Evolutionary conservation across 495 filamentous ascomycete genomes (phyloP).

Genomic region (Lasiosphaeris hirsuta): DNA sequence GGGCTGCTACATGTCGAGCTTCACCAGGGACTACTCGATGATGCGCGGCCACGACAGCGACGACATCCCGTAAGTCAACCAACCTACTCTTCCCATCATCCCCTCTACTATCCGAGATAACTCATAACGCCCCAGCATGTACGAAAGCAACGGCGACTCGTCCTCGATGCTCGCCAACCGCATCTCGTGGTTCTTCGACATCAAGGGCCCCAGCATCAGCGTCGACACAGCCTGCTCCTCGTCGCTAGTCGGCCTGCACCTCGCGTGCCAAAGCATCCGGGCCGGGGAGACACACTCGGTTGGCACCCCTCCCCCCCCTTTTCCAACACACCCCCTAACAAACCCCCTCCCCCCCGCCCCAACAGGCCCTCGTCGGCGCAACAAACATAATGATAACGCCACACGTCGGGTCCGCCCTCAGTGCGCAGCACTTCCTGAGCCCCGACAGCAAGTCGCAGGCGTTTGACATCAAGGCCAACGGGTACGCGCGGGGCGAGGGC

Average conservation of each 20-base stretch:
- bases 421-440: constrained; percentile 31
- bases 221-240: constrained; percentile 55
- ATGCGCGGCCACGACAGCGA: constrained; percentile 9
- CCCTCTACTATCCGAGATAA: no score
- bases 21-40: constrained; percentile 24
- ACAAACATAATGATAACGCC: constrained; percentile 51
- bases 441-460: constrained; percentile 46
- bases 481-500: constrained; percentile 61
- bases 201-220: constrained; percentile 36
- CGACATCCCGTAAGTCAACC: background rate
- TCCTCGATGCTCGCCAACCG: constrained; percentile 43
- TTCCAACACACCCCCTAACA: no score
- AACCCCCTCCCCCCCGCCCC: no score
- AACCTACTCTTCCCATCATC: no score
- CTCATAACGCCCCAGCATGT: constrained; percentile 33
- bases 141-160: constrained; percentile 36
- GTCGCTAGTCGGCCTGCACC: constrained; percentile 50
- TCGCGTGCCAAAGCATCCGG: constrained; percentile 48
- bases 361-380: constrained; percentile 49
- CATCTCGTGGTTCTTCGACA: constrained; percentile 48
- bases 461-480: constrained; percentile 58
- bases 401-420: constrained; percentile 29
- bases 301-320: constrained; percentile 4
- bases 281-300: constrained; percentile 26
- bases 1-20: constrained; percentile 21